A percentile compares a stretch with the other conserved stretches of the same genome.
phyloP scores from a whole-genome alignment of 352 stramenopile genomes.

The Aphanomyces astaci region DNA sequence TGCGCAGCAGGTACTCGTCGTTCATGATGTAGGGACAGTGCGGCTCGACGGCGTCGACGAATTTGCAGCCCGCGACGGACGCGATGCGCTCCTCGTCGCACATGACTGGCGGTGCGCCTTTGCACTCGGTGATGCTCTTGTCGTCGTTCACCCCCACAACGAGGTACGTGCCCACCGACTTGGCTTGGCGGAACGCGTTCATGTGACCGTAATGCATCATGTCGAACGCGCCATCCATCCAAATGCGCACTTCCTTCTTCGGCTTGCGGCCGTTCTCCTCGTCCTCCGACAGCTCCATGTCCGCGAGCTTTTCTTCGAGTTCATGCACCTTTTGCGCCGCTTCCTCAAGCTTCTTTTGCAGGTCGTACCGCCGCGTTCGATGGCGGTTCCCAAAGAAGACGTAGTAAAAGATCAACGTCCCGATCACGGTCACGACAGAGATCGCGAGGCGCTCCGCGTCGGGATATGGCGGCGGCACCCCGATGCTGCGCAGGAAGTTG shows the following conservation, averaged over 20 bases:
- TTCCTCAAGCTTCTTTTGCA: conserved; percentile 68
- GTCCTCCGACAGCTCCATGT: conserved; percentile 73
- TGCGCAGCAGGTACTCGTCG: conserved; percentile 94
- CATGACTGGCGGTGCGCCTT: conserved; percentile 92
- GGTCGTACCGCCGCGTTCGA: conserved; percentile 47
- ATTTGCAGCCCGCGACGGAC: conserved; percentile 96
- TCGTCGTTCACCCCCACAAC: conserved; percentile 98
- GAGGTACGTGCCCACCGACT: conserved; percentile 93
- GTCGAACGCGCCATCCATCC: conserved; percentile 99
- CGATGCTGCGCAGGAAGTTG: conserved; percentile 49
- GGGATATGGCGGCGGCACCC: conserved; percentile 76
- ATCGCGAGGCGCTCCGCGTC: conserved; percentile 80
- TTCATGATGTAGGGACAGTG: conserved; percentile 99
- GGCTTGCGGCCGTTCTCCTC: conserved; percentile 35
- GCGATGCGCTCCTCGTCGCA: conserved; percentile 94
- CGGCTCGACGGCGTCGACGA: conserved; percentile 96
- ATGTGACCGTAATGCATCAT: conserved; percentile 99
- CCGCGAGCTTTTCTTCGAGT: conserved; percentile 72
- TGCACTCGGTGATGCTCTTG: conserved; percentile 95
- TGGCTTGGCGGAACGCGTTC: conserved; percentile 97
- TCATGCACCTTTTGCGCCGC: conserved; percentile 76
- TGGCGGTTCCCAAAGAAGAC: conserved; percentile 84
- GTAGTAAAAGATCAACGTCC: conserved; percentile 81
- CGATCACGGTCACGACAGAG: conserved; percentile 64
- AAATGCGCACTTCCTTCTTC: conserved; percentile 93